phyloP scores from a whole-genome alignment of 2,329 filamentous ascomycete species.

The Aspergillus novoparasiticus region DNA sequence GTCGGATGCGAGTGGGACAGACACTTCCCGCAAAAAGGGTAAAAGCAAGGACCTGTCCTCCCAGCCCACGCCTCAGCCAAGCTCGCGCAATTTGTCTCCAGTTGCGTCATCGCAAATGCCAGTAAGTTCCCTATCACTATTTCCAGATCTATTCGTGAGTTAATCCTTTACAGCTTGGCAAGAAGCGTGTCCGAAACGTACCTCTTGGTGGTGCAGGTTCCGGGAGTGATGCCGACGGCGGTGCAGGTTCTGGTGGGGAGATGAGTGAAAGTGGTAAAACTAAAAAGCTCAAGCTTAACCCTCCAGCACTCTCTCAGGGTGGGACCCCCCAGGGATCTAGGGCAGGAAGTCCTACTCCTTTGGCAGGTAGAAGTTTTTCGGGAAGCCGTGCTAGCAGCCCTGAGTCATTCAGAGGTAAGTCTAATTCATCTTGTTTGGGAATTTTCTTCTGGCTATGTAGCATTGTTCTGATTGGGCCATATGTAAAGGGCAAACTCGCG shows the following conservation, averaged over 20 bases:
- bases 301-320: constrained; percentile 38
- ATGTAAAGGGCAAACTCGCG: constrained; percentile 28
- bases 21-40: constrained; percentile 79
- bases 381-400: constrained; percentile 47
- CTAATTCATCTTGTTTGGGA: not conserved
- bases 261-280: constrained; percentile 48
- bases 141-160: not conserved
- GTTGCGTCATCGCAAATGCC: constrained; percentile 62
- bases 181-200: constrained; percentile 50
- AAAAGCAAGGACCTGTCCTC: constrained; percentile 63
- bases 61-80: constrained; percentile 37
- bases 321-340: constrained; percentile 53
- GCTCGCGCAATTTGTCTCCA: constrained; percentile 64
- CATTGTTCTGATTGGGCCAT: not conserved
- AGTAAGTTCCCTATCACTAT: constrained; percentile 24
- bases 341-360: constrained; percentile 48
- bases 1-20: constrained; percentile 89
- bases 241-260: constrained; percentile 50
- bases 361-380: constrained; percentile 28
- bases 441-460: not conserved
- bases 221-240: constrained; percentile 59
- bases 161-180: constrained; percentile 46
- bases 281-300: constrained; percentile 53
- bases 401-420: constrained; percentile 34
- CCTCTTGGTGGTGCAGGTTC: constrained; percentile 45